Evolutionary conservation across 2,329 filamentous ascomycete genomes (phyloP), one percentile per base, ranked within the genome.

Genomic region (Penicillium sp.): DNA sequence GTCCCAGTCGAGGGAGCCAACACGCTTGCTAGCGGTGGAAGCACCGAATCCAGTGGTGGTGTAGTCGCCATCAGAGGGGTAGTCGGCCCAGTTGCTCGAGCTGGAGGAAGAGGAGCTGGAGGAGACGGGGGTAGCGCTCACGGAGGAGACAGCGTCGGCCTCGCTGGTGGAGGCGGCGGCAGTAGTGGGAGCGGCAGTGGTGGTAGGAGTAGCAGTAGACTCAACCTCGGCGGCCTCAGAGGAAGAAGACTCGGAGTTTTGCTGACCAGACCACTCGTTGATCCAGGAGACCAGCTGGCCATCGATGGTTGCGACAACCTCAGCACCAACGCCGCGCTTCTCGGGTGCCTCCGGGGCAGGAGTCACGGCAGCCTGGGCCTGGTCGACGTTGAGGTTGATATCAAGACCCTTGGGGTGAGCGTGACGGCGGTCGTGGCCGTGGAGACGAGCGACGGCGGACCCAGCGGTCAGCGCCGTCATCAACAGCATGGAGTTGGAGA

Each of bases 371-470:
- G 50, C 54, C 10, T 29, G 48, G 22, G 50, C 54, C 10, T 29
- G 48, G 22, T 54, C 51, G 24, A 24, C 53, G 32, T 58, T 41
- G 39, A 45, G 24, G 14, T 60, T 60, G 7, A 54, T 13, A 10
- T 38, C 31, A 7, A 45, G 21, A 9, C 45, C 52, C 34, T 56
- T 50, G 29, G 48, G 55, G 62, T 72, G 69, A 31, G 62, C 60
- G 56, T 74, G 71, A 53, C 71, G 72, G 56, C 71, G 72, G 50
- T 74, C 67, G 54, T 74, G 72, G 56, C 69, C 70, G 62, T 74
- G 72, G 40, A 67, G 57, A 57, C 71, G 72, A 55, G 70, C 73
- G 38, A 70, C 62, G 31, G 70, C 63, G 38, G 68, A 67, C 58
- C 71, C 64, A 55, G 72, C 72, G 60, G 69, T 67, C 66, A 75